phyloP scores from a whole-genome alignment of 2,329 filamentous ascomycete genomes.

The Stagonosporopsis chrysanthemi region DNA sequence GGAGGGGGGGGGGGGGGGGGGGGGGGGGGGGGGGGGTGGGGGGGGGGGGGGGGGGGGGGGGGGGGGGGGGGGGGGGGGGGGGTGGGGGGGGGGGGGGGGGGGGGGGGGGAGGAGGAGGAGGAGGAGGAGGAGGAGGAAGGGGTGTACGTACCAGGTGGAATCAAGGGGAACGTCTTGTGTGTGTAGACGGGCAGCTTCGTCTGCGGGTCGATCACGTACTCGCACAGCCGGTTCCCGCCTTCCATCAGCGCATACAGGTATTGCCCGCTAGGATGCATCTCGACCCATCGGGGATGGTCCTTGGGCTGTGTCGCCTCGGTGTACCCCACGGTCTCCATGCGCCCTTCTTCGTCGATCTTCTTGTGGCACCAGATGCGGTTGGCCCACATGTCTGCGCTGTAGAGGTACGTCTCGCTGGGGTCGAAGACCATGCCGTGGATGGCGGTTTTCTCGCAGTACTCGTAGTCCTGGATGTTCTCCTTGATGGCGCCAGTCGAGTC shows the following conservation, averaged over 20 bases:
- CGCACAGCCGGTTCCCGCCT: constrained; percentile 81
- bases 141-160: constrained; percentile 75
- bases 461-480: constrained; percentile 74
- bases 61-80: too few relatives aligned
- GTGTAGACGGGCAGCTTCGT: constrained; percentile 82
- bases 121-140: too few relatives aligned
- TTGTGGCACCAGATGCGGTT: constrained; percentile 87
- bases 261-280: constrained; percentile 77
- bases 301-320: constrained; percentile 72
- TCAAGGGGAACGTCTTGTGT: constrained; percentile 76
- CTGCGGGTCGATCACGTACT: constrained; percentile 78
- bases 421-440: constrained; percentile 87
- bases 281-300: constrained; percentile 89
- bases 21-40: too few relatives aligned
- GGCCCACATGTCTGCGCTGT: constrained; percentile 78
- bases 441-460: constrained; percentile 72
- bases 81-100: too few relatives aligned
- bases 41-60: too few relatives aligned
- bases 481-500: constrained; percentile 64
- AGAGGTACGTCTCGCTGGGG: constrained; percentile 74
- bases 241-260: constrained; percentile 91
- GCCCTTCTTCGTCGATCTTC: constrained; percentile 68
- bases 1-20: too few relatives aligned
- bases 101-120: too few relatives aligned
- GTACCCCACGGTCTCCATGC: constrained; percentile 73